Conservation (phyloP, 805 yeast genomes). For the Saturnispora hagleri region DNA sequence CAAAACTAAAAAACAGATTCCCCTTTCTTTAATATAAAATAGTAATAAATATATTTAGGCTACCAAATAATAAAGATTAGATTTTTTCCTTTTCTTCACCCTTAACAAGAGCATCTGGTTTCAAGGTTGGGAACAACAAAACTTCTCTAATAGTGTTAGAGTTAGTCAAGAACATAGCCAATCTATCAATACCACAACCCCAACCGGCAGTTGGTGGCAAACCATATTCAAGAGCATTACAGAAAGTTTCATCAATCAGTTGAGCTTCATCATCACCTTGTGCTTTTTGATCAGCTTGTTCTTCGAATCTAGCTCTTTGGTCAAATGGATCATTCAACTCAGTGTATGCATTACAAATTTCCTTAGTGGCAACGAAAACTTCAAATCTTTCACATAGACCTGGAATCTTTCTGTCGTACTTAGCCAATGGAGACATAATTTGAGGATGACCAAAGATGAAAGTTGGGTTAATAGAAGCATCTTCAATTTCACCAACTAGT, state of each 20-base stretch:
- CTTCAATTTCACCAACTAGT: constrained; percentile 95
- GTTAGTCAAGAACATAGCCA: constrained; percentile 96
- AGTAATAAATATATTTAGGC: neutral
- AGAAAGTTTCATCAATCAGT: constrained; percentile 90
- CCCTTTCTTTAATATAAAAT: neutral
- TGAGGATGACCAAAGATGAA: constrained; percentile 98
- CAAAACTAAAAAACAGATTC: neutral
- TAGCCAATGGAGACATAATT: constrained; percentile 99
- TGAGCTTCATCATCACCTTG: constrained; percentile 99
- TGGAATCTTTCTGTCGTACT: constrained; percentile 83
- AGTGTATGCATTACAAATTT: constrained; percentile 95
- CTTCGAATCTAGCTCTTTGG: constrained; percentile 95
- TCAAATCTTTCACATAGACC: constrained; percentile 98
- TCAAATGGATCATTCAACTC: constrained; percentile 99
- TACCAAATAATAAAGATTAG: neutral
- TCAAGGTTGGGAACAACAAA: constrained; percentile 94
- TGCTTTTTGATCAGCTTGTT: constrained; percentile 96
- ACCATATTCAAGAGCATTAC: constrained; percentile 96
- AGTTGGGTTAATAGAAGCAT: constrained; percentile 90
- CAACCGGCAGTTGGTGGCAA: constrained; percentile 99
- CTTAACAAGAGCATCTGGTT: constrained; percentile 61
- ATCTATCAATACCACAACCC: constrained; percentile 99
- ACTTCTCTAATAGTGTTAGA: constrained; percentile 97
- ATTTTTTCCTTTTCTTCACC: constrained; percentile 25
- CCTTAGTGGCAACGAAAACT: constrained; percentile 97